Evolutionary conservation across 371 early-diverging fungal species (phyloP).

Genomic region (Saksenaea oblongispora): DNA sequence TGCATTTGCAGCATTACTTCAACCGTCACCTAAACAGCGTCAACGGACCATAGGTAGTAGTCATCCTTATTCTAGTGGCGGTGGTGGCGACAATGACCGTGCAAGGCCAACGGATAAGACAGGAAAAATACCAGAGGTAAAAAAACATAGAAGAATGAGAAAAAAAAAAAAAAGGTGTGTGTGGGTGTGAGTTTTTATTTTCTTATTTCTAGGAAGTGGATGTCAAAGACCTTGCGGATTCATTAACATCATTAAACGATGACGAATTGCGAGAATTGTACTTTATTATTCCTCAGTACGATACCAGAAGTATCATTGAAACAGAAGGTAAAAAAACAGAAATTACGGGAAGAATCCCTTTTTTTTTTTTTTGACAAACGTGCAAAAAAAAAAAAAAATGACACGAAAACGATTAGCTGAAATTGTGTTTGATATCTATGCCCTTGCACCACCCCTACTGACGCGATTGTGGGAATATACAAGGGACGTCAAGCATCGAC

Average conservation of each 20-base stretch:
- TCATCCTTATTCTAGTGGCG: not conserved
- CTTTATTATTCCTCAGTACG: not conserved
- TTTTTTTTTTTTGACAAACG: not conserved
- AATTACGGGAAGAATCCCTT: not conserved
- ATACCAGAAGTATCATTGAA: constrained; percentile 6
- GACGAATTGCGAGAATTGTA: not conserved
- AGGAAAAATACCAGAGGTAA: constrained; percentile 35
- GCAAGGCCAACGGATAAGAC: constrained; percentile 3
- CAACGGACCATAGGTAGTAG: not conserved
- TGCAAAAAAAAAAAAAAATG: not conserved
- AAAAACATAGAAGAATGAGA: too few species aligned
- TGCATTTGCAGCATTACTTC: constrained; percentile 1
- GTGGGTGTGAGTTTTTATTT: too few species aligned
- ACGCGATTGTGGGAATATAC: constrained; percentile 33
- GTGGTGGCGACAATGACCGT: not conserved
- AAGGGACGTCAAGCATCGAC: not conserved
- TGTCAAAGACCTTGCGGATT: not conserved
- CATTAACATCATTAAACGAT: not conserved
- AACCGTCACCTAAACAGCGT: not conserved
- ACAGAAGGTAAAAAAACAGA: not conserved
- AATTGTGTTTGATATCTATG: constrained; percentile 35
- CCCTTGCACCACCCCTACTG: constrained; percentile 27
- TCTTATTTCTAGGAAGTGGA: not conserved
- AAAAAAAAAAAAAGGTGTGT: too few species aligned
- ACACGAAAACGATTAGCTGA: constrained; percentile 24